Percentiles rank a stretch among this genome's conserved stretches.
Conservation (phyloP, 106 monocot species). For the Allium sativum region DNA sequence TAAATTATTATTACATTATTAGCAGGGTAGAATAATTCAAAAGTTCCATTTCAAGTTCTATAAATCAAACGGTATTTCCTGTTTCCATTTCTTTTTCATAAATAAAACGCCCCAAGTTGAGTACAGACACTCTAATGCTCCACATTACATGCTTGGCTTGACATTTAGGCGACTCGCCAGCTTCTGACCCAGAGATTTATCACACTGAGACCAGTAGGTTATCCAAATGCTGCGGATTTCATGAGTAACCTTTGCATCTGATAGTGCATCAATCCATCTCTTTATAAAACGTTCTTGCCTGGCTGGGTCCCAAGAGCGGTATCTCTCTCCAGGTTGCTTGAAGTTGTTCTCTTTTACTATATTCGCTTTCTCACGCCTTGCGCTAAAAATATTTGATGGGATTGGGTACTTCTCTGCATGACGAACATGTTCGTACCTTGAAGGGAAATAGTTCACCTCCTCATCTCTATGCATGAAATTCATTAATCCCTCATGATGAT, state of each 20-base stretch:
- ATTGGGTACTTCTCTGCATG: slow-evolving; percentile 53
- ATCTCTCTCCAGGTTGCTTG: slow-evolving; percentile 98
- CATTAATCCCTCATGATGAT: slow-evolving; percentile 70
- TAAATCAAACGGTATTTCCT: too few relatives aligned
- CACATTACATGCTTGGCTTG: slow-evolving; percentile 36
- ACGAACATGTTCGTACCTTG: slow-evolving; percentile 45
- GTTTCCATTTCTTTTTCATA: too few relatives aligned
- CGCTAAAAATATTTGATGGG: slow-evolving; percentile 30
- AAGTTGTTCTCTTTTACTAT: slow-evolving; percentile 95
- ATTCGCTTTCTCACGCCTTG: slow-evolving; percentile 40
- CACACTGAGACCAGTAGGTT: slow-evolving; percentile 57
- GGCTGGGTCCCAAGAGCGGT: slow-evolving; percentile 69
- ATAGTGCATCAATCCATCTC: slow-evolving; percentile 50
- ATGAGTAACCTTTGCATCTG: slow-evolving; percentile 51
- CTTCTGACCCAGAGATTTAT: slow-evolving; percentile 53
- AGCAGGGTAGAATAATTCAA: too few relatives aligned
- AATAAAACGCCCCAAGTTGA: too few relatives aligned
- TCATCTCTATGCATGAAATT: slow-evolving; percentile 82
- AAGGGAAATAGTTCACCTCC: slow-evolving; percentile 80
- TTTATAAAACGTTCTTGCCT: slow-evolving; percentile 59
- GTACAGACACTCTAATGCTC: too few relatives aligned
- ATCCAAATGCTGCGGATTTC: slow-evolving; percentile 64
- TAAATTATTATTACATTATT: too few relatives aligned
- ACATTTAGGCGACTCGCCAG: slow-evolving; percentile 31
- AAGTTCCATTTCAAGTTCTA: too few relatives aligned